A percentile compares a stretch with the other conserved stretches of the same genome.
These are phyloP conservation scores for Hyaloscypha variabilis DNA, from an alignment of 495 filamentous ascomycete genomes.

Conservation along the genomic window DNA sequence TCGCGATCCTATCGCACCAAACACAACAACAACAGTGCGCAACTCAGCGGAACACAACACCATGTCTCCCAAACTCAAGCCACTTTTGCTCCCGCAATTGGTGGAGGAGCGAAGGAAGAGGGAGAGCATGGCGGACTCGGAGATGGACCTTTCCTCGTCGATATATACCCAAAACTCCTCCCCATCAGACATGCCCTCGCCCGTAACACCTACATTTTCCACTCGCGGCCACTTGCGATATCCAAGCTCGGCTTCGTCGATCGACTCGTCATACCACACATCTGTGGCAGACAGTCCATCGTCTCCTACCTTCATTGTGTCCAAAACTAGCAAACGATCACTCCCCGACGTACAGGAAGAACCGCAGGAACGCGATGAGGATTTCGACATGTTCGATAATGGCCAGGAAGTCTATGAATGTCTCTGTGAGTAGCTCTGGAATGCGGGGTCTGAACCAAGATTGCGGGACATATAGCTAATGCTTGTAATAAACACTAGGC, in stretches of 20 bases:
- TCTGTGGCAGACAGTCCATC: slow-evolving; percentile 44
- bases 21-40: slow-evolving; percentile 8
- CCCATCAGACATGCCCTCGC: slow-evolving; percentile 61
- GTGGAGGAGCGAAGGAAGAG: slow-evolving; percentile 53
- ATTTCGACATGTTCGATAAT: slow-evolving; percentile 51
- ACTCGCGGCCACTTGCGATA: slow-evolving; percentile 55
- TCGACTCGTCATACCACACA: slow-evolving; percentile 43
- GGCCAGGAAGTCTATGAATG: slow-evolving; percentile 49
- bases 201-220: slow-evolving; percentile 64
- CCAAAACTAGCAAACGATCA: slow-evolving; percentile 47
- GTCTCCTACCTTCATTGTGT: slow-evolving; percentile 43
- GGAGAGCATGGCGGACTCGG: slow-evolving; percentile 35
- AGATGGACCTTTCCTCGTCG: slow-evolving; percentile 29
- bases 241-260: slow-evolving; percentile 54
- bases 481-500: slow-evolving; percentile 22
- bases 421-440: slow-evolving; percentile 48
- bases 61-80: slow-evolving; percentile 56
- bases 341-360: slow-evolving; percentile 59
- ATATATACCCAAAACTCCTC: slow-evolving; percentile 44
- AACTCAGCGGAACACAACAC: slow-evolving; percentile 14
- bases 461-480: slow-evolving; percentile 27
- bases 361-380: slow-evolving; percentile 54
- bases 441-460: slow-evolving; percentile 18
- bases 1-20: slow-evolving; percentile 24
- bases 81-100: slow-evolving; percentile 50